Base-by-base conservation (phyloP, 2,329 filamentous ascomycete species). In the Trichoderma aggressivum region DNA sequence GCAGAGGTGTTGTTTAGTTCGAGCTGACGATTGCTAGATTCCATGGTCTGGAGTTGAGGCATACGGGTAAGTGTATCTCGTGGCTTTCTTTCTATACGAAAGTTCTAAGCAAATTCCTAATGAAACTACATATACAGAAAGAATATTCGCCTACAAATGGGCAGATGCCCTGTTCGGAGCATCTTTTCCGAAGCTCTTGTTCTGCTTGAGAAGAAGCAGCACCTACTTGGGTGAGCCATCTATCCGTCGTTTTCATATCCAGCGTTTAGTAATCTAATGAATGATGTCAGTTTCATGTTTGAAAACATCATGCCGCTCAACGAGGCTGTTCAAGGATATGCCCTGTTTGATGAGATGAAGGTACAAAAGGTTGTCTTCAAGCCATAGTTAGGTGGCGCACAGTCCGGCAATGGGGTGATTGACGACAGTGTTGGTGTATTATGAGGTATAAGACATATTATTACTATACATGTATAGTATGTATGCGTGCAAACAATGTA, bases 121-220 rank as follows among this genome's bases (percentile, higher is more conserved):
- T 14, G 5, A 24, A 6, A 87, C 6, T 8, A 4, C 10, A 1
- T 1, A 5, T 60, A 26, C n/a, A 68, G 88, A 62, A 94, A 94
- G 80, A 94, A 94, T 74, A 75, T 94, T 72, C 88, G 86, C 58
- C 75, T 94, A 36, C 90, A 92, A 79, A 93, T 94, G 90, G 92
- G 92, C 6, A 85, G 92, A 70, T 94, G 91, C 77, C 92, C 92
- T 3, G 92, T 94, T 16, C 86, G 91, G 69, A 90, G 89, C 43
- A 87, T 93, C 71, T 92, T 93, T 75, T 82, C 86, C 14, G 85
- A 91, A 71, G 89, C 92, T 11, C 82, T 94, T 59, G 83, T 86
- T 32, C 81, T 92, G 71, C 80, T 94, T 71, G 88, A 88, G 75
- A 87, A 88, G 79, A 91, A 90, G 71, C 90, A 93, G 76, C 81